A percentile compares a stretch with the other conserved stretches of the same genome.
These are phyloP conservation scores for Helminthosporium solani DNA, from an alignment of 2,329 filamentous ascomycete species.

Conservation along the genomic window DNA sequence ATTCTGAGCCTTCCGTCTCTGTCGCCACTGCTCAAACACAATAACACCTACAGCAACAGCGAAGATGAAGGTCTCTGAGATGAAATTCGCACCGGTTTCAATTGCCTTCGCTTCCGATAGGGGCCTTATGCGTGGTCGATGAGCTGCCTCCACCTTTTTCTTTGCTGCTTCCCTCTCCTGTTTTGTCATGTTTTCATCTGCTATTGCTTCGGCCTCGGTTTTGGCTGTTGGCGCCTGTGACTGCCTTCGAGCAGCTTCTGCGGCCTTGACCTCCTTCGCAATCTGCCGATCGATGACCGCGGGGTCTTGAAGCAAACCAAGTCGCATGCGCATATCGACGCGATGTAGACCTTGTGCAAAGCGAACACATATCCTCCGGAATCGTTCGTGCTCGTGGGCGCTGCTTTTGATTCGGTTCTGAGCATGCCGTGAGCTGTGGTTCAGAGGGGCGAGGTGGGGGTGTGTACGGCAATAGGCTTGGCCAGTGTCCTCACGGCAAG, in stretches of 20 bases:
- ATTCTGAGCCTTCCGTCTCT: constrained; percentile 60
- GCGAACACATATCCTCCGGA: constrained; percentile 60
- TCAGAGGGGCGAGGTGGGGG: constrained; percentile 4
- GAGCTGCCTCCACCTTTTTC: constrained; percentile 42
- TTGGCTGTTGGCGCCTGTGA: constrained; percentile 60
- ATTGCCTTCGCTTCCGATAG: constrained; percentile 68
- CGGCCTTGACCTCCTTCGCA: constrained; percentile 56
- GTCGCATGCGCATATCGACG: constrained; percentile 66
- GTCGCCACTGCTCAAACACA: constrained; percentile 62
- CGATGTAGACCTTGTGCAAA: constrained; percentile 66
- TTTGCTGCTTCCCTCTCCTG: constrained; percentile 52
- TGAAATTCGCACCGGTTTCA: constrained; percentile 68
- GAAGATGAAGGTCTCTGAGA: constrained; percentile 67
- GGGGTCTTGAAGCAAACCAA: constrained; percentile 64
- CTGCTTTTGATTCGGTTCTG: constrained; percentile 68
- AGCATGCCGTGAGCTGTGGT: neutral
- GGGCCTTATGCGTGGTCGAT: constrained; percentile 59
- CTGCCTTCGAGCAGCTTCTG: constrained; percentile 55
- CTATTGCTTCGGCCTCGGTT: constrained; percentile 60
- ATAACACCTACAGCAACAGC: constrained; percentile 63
- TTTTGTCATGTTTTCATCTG: constrained; percentile 54
- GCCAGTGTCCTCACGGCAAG: constrained; percentile 65
- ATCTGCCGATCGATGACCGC: constrained; percentile 56
- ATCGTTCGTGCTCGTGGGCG: constrained; percentile 67
- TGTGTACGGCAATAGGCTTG: constrained; percentile 65